phyloP scores from a whole-genome alignment of 208 protist species.

The Plasmodiophora brassicae region DNA sequence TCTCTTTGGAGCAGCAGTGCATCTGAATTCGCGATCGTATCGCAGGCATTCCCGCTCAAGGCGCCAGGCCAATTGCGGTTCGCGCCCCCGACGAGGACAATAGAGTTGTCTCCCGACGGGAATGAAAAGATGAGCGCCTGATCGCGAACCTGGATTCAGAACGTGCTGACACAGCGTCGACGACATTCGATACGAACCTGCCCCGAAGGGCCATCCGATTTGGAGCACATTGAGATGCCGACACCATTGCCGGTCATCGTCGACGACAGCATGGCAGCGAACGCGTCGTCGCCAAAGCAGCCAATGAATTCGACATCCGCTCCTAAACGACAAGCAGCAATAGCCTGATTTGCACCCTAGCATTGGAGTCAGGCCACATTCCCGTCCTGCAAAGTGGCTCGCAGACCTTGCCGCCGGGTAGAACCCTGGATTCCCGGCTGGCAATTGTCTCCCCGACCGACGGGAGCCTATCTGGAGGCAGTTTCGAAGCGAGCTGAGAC shows the following conservation, averaged over 20 bases:
- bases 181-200: too few relatives aligned
- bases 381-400: too few relatives aligned
- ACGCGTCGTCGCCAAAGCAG: constrained; percentile 34
- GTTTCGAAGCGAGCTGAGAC: not conserved
- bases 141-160: too few relatives aligned
- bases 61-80: constrained; percentile 8
- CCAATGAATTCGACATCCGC: not conserved
- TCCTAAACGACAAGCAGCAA: not conserved
- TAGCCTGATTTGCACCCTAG: constrained; percentile 44
- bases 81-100: constrained; percentile 32
- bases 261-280: not conserved
- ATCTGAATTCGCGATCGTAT: not conserved
- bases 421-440: not conserved
- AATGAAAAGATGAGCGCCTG: constrained; percentile 36
- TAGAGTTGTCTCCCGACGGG: not conserved
- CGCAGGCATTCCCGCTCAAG: not conserved
- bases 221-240: not conserved
- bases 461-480: constrained; percentile 27
- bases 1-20: constrained; percentile 42
- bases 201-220: not conserved
- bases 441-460: not conserved
- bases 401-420: not conserved
- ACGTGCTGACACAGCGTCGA: too few relatives aligned
- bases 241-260: not conserved
- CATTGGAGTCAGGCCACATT: too few relatives aligned